A percentile compares a stretch with the other conserved stretches of the same genome.
Conservation (phyloP, 1,284 basidiomycete genomes). For the Cutaneotrichosporon cyanovorans region DNA sequence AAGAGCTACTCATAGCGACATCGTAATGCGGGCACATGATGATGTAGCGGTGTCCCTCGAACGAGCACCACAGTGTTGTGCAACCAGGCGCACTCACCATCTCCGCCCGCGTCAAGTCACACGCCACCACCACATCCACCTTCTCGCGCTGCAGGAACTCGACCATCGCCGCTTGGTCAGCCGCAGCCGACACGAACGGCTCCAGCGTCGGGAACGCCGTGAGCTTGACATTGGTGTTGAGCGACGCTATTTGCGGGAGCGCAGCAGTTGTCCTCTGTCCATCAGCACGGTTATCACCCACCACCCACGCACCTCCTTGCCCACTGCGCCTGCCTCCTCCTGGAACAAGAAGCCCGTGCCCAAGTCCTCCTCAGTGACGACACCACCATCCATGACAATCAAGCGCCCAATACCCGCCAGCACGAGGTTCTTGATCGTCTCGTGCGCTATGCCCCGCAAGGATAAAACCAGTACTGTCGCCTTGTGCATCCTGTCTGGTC, state of each 20-base stretch:
- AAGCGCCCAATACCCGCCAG: conserved; percentile 54
- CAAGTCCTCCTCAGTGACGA: conserved; percentile 61
- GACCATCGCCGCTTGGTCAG: conserved; percentile 51
- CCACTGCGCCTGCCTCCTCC: conserved; percentile 71
- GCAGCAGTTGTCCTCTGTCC: conserved; percentile 73
- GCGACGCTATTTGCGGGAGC: conserved; percentile 69
- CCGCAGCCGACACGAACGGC: conserved; percentile 47
- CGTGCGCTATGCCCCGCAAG: conserved; percentile 81
- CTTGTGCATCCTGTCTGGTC: conserved; percentile 74
- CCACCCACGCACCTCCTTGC: conserved; percentile 60
- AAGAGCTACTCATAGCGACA: too few relatives aligned
- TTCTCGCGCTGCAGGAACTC: conserved; percentile 51
- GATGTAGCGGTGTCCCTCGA: too few relatives aligned
- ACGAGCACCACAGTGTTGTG: too few relatives aligned
- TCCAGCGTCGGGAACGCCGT: conserved; percentile 54
- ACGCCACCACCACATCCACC: conserved; percentile 76
- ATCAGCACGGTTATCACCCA: conserved; percentile 10
- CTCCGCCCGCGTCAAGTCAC: conserved; percentile 61
- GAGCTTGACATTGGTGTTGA: conserved; percentile 86
- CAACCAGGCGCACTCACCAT: conserved; percentile 53
- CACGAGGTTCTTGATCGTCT: conserved; percentile 84
- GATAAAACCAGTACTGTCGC: conserved; percentile 80
- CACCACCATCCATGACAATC: conserved; percentile 52
- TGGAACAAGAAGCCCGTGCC: conserved; percentile 90
- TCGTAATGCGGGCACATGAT: not conserved